Evolutionary conservation across 106 monocot genomes (phyloP), one percentile per base, ranked within the genome.

Genomic region (Narthecium ossifragum): DNA sequence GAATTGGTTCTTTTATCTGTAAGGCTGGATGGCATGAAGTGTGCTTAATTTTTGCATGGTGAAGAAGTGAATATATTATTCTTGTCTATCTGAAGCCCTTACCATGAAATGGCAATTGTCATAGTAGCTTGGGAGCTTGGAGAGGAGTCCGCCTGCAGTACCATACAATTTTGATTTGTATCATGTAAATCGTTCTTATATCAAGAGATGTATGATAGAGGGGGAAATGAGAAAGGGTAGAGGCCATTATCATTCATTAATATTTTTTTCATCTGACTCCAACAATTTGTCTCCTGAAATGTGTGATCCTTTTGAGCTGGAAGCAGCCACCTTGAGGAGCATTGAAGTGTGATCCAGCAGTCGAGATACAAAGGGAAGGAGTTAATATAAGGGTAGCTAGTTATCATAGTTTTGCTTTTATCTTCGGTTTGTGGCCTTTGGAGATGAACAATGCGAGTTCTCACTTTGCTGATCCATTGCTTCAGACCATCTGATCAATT

Each of bases 161-260:
- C 62, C 25, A 62, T 66, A 68, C 70, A 83, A 74, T 83, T 88
- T 88, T 88, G 83, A 74, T 83, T 77, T 77, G 63, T 75, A 79
- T 57, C 65, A 58, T 80, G 76, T 83, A 77, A 67, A 80, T 70
- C 47, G 73, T 74, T 65, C 21, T 55, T 10, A 36, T 63, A 54
- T 64, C 15, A 49, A 70, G 63, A 67, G 74, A 82, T 88, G 82
- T 88, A 79, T 48, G 73, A 73, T 82, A 79, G 78, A 75, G 53
- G 38, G 66, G 29, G 22, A 54, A 51, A 39, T 51, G 29, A 53
- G 51, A 26, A 51, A 33, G 9, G 13, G 54, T 51, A 51, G 32
- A 43, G 55, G 47, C 32, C 26, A 26, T 31, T 63, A 28, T 45
- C 31, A 54, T 70, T 70, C 50, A 54, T 70, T 70, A 3, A 45